Conservation (phyloP, 2,329 filamentous ascomycete species). For the Sarocladium brachiariae region DNA sequence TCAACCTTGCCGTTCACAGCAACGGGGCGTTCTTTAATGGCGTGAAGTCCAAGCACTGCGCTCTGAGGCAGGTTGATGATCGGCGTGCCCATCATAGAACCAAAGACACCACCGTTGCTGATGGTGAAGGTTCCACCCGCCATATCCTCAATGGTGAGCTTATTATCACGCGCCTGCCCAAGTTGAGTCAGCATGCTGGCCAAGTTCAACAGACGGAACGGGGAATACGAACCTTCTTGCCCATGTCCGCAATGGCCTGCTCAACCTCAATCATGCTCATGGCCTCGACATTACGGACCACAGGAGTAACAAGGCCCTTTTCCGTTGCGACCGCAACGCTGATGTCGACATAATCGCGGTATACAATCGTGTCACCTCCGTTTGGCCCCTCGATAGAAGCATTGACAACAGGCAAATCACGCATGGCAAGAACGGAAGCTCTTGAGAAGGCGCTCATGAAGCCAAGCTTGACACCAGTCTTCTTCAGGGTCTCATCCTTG, state of each 20-base stretch:
- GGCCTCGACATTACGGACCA: slow-evolving; percentile 86
- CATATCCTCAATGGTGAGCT: slow-evolving; percentile 99
- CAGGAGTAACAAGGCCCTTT: slow-evolving; percentile 93
- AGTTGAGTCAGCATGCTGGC: slow-evolving; percentile 12
- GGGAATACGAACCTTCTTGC: slow-evolving; percentile 68
- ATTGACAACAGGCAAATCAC: slow-evolving; percentile 89
- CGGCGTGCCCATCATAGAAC: slow-evolving; percentile 92
- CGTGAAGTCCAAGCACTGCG: slow-evolving; percentile 85
- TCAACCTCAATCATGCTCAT: slow-evolving; percentile 88
- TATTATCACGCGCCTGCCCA: slow-evolving; percentile 77
- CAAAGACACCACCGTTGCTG: slow-evolving; percentile 95
- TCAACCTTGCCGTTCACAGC: slow-evolving; percentile 91
- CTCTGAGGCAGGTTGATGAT: slow-evolving; percentile 98
- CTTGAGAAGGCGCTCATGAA: slow-evolving; percentile 98
- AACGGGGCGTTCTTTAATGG: slow-evolving; percentile 90
- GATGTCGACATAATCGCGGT: slow-evolving; percentile 96
- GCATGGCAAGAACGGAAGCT: slow-evolving; percentile 85
- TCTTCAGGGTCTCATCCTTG: slow-evolving; percentile 94
- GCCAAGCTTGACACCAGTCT: slow-evolving; percentile 94
- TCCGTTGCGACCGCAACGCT: slow-evolving; percentile 95
- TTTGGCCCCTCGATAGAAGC: slow-evolving; percentile 94
- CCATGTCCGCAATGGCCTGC: slow-evolving; percentile 83
- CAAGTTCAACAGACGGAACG: neutral
- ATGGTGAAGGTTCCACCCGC: slow-evolving; percentile 97
- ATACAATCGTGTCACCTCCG: slow-evolving; percentile 94